Base-by-base conservation (phyloP, 176 grass and related monocot species). In the Ananas comosus region DNA sequence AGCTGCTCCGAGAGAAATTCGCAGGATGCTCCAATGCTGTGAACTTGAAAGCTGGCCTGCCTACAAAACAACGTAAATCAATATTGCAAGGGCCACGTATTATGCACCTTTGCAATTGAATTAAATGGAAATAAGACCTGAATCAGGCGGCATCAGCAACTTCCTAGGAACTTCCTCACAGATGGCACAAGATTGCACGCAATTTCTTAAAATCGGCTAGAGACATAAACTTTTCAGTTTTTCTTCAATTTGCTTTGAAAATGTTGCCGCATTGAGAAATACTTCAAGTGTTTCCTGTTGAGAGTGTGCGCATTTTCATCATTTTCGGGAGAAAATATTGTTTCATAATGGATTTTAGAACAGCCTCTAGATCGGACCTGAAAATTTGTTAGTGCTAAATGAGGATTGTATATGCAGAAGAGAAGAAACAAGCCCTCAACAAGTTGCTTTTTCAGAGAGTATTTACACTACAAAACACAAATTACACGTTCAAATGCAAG, bases 301-400 rank as follows among this genome's bases (percentile, higher is more conserved):
- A n/a, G 64, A 80, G 56, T 54, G 80, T 71, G 72, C 73, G 1
- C 65, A 42, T 49, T 64, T 75, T 78, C 81, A 71, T 80, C 73
- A 72, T 76, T 78, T 70, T 85, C 65, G 65, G 64, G 28, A 69
- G 27, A 27, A 85, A 97, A 92, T 72, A 92, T 65, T 28, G 85
- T 87, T 87, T 85, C 79, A 73, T 75, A 68, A 97, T 83, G 23
- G 93, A 97, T 3, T 77, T 77, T 61, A 97, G 72, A 65, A 97
- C 67, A 79, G 88, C 76, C 71, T 85, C 83, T 66, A 97, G 68
- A 80, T 97, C 88, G 85, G 82, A 88, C 81, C 93, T 96, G 71
- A 29, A 11, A 85, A 83, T n/a, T 73, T 64, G 64, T 72, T 21
- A 17, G n/a, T 66, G 14, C 12, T 4, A 13, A 29, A 66, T 28